These are phyloP conservation scores for Xylaria hypoxylon DNA, from an alignment of 2,329 filamentous ascomycete species.

Conservation along the genomic window DNA sequence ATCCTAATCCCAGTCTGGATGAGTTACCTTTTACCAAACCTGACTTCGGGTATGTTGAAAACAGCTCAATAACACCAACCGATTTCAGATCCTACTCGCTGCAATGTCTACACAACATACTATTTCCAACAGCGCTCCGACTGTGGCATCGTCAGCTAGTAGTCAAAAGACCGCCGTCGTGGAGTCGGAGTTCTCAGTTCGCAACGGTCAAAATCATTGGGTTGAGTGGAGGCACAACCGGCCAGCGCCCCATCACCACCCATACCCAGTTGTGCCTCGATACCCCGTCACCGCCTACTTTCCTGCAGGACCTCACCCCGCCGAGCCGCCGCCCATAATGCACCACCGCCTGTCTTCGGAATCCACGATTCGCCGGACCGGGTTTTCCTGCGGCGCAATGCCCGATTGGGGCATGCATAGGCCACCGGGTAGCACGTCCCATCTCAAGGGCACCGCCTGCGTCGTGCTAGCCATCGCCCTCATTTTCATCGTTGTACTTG, in stretches of 20 bases:
- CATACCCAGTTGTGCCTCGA: neutral
- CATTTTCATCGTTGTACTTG: constrained; percentile 27
- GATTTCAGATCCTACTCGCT: neutral
- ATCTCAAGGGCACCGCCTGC: constrained; percentile 22
- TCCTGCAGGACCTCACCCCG: neutral
- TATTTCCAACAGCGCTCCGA: neutral
- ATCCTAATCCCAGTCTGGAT: neutral
- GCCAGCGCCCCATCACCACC: neutral
- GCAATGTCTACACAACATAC: constrained; percentile 8
- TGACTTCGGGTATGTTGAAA: neutral
- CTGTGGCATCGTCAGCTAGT: constrained; percentile 14
- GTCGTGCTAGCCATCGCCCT: constrained; percentile 9
- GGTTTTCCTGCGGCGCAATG: neutral
- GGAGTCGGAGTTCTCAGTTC: constrained; percentile 6
- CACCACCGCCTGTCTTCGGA: constrained; percentile 5
- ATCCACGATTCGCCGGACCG: neutral
- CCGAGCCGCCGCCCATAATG: neutral
- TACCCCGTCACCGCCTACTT: constrained; percentile 5
- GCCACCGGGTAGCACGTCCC: neutral
- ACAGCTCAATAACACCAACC: neutral
- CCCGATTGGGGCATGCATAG: neutral
- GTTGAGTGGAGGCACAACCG: neutral
- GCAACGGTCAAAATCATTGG: neutral
- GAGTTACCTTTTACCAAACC: neutral
- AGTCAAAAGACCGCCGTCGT: constrained; percentile 6